phyloP scores from a whole-genome alignment of 306 rosid genomes.

The Macrotyloma uniflorum region DNA sequence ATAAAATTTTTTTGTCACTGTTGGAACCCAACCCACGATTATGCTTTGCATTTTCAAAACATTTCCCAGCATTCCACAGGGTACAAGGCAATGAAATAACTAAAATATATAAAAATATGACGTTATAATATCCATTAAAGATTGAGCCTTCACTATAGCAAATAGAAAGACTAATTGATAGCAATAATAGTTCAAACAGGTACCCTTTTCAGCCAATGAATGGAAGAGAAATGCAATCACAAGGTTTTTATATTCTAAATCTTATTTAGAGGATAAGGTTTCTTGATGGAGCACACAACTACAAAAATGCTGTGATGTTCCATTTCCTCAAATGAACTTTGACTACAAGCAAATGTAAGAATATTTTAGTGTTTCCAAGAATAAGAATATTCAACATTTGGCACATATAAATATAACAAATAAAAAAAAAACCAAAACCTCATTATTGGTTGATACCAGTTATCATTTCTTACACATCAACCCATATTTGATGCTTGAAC shows the following conservation, averaged over 20 bases:
- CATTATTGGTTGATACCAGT: neutral
- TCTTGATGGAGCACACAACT: neutral
- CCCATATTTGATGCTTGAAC: neutral
- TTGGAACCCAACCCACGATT: slow-evolving; percentile 5
- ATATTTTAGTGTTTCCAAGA: neutral
- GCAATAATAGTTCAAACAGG: neutral
- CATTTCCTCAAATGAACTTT: neutral
- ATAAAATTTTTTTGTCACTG: neutral
- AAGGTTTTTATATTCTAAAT: neutral
- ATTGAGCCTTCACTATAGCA: neutral
- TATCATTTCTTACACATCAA: neutral
- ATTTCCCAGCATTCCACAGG: slow-evolving; percentile 2
- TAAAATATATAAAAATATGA: neutral
- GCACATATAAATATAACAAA: neutral
- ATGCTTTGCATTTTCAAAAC: neutral
- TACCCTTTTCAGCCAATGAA: slow-evolving; percentile 4
- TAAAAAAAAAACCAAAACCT: neutral
- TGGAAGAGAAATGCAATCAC: neutral
- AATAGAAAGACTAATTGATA: neutral
- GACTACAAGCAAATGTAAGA: slow-evolving; percentile 5
- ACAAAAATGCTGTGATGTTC: neutral
- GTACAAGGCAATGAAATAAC: slow-evolving; percentile 6
- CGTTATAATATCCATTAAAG: neutral
- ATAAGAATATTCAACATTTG: slow-evolving; percentile 21
- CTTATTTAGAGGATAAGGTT: slow-evolving; percentile 5